These are phyloP conservation scores for Paramyrothecium roridum DNA, from an alignment of 2,329 filamentous ascomycete species.

Conservation along the genomic window DNA sequence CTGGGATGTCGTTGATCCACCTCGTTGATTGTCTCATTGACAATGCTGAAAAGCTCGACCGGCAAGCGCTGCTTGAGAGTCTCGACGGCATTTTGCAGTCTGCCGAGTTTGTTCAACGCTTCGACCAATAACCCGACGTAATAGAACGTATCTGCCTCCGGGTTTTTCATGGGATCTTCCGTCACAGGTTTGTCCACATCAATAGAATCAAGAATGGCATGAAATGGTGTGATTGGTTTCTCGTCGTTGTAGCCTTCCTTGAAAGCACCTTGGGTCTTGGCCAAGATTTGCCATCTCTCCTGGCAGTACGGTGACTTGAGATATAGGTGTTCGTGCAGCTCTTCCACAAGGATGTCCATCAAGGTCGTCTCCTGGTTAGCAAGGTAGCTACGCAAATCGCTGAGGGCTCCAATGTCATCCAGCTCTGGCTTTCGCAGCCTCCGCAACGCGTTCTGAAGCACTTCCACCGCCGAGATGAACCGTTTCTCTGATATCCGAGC, in stretches of 20 bases:
- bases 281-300: conserved; percentile 85
- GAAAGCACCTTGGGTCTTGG: conserved; percentile 59
- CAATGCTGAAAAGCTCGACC: conserved; percentile 88
- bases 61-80: conserved; percentile 89
- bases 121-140: conserved; percentile 89
- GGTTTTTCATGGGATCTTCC: conserved; percentile 90
- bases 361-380: conserved; percentile 88
- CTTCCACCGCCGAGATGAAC: conserved; percentile 88
- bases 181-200: conserved; percentile 61
- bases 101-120: conserved; percentile 82
- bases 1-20: conserved; percentile 91
- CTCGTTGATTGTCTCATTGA: conserved; percentile 92
- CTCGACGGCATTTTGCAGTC: conserved; percentile 82
- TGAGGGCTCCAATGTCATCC: conserved; percentile 85
- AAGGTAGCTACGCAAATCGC: conserved; percentile 82
- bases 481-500: conserved; percentile 94
- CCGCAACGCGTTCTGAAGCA: conserved; percentile 81
- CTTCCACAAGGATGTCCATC: conserved; percentile 94
- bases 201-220: conserved; percentile 56
- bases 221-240: conserved; percentile 50
- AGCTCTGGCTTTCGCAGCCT: conserved; percentile 84
- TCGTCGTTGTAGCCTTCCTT: conserved; percentile 46
- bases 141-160: conserved; percentile 91
- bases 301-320: conserved; percentile 97
- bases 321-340: conserved; percentile 94